Conservation (phyloP, 495 filamentous ascomycete species). For the Tuber calosporum region DNA sequence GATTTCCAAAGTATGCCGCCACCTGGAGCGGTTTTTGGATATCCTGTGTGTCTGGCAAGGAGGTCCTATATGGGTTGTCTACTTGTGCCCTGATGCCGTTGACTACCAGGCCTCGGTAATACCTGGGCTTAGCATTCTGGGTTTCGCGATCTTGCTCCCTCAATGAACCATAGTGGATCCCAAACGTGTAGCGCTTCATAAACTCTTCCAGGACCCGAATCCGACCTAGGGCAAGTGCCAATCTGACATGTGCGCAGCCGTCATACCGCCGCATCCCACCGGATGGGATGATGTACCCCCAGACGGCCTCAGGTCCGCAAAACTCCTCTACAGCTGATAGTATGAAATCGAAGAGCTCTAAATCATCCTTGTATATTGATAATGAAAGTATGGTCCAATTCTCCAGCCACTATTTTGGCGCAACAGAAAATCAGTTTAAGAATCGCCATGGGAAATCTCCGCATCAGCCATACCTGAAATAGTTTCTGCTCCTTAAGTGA, state of each 20-base stretch:
- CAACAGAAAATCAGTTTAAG: neutral
- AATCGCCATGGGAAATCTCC: neutral
- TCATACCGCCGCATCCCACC: neutral
- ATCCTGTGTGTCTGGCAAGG: constrained; percentile 6
- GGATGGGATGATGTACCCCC: neutral
- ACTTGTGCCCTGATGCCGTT: constrained; percentile 25
- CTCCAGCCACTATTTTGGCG: neutral
- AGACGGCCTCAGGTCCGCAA: neutral
- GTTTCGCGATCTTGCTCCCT: constrained; percentile 27
- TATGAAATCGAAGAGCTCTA: constrained; percentile 26
- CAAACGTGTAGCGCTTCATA: constrained; percentile 31
- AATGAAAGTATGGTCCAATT: constrained; percentile 27
- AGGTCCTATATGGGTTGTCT: constrained; percentile 20
- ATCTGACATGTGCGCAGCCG: neutral
- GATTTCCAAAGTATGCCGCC: constrained; percentile 25
- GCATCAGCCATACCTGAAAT: neutral
- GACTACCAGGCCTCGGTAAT: constrained; percentile 35
- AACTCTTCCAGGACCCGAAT: constrained; percentile 31
- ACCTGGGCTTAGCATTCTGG: constrained; percentile 20
- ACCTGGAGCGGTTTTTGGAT: constrained; percentile 28
- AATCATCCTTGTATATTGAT: constrained; percentile 32
- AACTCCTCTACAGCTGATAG: neutral
- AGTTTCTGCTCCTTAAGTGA: neutral
- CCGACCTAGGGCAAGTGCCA: constrained; percentile 29
- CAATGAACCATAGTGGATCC: constrained; percentile 28